phyloP scores from a whole-genome alignment of 2,329 filamentous ascomycete species.

The Hansfordia pulvinata region DNA sequence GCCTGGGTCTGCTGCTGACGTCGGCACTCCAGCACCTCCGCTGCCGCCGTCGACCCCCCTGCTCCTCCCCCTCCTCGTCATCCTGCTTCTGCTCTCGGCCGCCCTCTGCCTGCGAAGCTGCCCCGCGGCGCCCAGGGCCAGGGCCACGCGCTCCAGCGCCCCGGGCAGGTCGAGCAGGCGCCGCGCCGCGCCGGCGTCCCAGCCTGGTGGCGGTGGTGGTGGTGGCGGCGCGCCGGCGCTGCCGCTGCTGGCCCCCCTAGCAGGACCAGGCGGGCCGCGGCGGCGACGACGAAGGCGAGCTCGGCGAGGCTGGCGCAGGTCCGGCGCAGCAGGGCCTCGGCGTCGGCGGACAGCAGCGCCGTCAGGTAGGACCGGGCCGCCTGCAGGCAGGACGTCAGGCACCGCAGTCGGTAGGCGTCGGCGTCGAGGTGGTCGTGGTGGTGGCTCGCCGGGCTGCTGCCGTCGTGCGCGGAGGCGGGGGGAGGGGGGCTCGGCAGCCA shows the following conservation, averaged over 20 bases:
- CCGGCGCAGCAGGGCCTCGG: constrained; percentile 11
- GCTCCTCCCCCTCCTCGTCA: constrained; percentile 8
- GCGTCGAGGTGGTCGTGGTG: too few species aligned
- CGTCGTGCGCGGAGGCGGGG: too few species aligned
- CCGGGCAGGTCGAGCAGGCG: constrained; percentile 9
- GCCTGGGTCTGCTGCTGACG: too few species aligned
- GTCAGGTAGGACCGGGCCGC: constrained; percentile 20
- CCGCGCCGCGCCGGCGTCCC: constrained; percentile 12
- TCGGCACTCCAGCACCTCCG: too few species aligned
- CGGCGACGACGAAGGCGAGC: constrained; percentile 14
- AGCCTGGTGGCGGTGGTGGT: constrained; percentile 12
- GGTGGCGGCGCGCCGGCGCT: too few species aligned
- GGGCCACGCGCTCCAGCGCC: constrained; percentile 8
- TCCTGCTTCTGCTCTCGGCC: constrained; percentile 7
- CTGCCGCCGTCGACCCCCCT: too few species aligned
- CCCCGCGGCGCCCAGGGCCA: constrained; percentile 2
- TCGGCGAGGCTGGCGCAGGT: constrained; percentile 12
- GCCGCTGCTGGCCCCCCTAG: too few species aligned
- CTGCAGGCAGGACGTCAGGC: constrained; percentile 20
- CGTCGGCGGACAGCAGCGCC: constrained; percentile 14
- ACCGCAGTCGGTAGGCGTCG: constrained; percentile 16
- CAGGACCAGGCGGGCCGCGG: constrained; percentile 13
- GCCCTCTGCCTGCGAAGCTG: constrained; percentile 7
- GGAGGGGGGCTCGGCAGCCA: too few species aligned
- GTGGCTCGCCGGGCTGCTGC: too few species aligned